These are phyloP conservation scores for Ganoderma boninense DNA, from an alignment of 1,284 basidiomycete genomes.

Conservation along the genomic window DNA sequence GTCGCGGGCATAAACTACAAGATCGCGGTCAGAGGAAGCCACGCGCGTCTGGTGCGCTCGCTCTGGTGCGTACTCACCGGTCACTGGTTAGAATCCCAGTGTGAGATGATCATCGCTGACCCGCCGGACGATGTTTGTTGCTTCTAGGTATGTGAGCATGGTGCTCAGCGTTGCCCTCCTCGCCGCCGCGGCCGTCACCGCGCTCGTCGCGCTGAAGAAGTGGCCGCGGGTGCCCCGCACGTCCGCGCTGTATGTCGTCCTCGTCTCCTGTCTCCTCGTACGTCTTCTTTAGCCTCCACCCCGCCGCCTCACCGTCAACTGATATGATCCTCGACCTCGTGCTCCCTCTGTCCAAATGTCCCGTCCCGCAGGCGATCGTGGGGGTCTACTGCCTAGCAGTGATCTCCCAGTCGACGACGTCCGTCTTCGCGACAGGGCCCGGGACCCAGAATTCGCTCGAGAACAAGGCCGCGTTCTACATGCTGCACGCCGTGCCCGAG, in stretches of 20 bases:
- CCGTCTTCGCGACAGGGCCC: constrained; percentile 43
- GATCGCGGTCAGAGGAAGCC: constrained; percentile 27
- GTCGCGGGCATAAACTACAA: constrained; percentile 39
- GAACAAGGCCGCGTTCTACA: constrained; percentile 52
- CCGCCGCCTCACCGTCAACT: background rate
- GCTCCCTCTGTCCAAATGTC: background rate
- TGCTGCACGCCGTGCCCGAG: constrained; percentile 14
- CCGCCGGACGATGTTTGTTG: too few relatives aligned
- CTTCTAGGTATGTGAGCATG: constrained; percentile 18
- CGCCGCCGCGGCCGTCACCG: background rate
- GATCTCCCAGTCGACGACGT: constrained; percentile 46
- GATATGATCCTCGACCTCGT: background rate
- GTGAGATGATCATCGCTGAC: background rate
- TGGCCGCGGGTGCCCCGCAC: constrained; percentile 20
- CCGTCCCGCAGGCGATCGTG: constrained; percentile 34
- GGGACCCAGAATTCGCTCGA: constrained; percentile 45
- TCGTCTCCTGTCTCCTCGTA: constrained; percentile 24
- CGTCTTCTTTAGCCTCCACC: background rate
- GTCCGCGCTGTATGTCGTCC: constrained; percentile 14
- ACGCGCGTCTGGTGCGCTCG: constrained; percentile 29
- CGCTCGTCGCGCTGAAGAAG: constrained; percentile 15
- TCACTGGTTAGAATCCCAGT: too few relatives aligned
- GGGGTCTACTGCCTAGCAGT: constrained; percentile 51
- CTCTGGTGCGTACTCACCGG: constrained; percentile 32
- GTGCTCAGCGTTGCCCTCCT: constrained; percentile 21